Evolutionary conservation across 768 basidiomycete species (phyloP).

Genomic region (Calocybe indica): DNA sequence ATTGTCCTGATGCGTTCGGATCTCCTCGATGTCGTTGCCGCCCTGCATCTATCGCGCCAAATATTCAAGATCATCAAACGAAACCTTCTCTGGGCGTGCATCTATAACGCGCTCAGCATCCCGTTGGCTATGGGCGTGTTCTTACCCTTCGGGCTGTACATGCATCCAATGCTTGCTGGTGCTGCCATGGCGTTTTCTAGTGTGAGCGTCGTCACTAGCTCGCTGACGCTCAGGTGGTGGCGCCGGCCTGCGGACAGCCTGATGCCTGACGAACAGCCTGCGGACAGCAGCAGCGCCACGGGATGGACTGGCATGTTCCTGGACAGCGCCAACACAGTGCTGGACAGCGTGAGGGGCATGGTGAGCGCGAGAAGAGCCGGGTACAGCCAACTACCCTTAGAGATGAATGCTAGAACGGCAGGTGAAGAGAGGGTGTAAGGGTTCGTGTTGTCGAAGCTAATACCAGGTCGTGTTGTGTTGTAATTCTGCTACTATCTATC

Average conservation of each 20-base stretch:
- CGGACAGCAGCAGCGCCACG: constrained; percentile 21
- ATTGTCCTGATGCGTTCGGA: constrained; percentile 97
- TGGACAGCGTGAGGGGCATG: constrained; percentile 35
- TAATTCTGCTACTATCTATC: no score
- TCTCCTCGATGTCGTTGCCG: constrained; percentile 94
- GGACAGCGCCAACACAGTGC: constrained; percentile 35
- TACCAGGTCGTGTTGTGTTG: neutral
- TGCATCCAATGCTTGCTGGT: constrained; percentile 99
- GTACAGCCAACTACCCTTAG: constrained; percentile 70
- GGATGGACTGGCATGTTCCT: constrained; percentile 40
- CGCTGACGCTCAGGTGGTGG: constrained; percentile 85
- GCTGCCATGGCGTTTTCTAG: constrained; percentile 98
- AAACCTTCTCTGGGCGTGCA: constrained; percentile 94
- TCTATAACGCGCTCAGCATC: constrained; percentile 90
- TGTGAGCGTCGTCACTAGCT: constrained; percentile 91
- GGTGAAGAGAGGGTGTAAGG: constrained; percentile 4
- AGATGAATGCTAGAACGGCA: constrained; percentile 36
- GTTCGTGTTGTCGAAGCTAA: neutral
- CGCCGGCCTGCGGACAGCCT: constrained; percentile 61
- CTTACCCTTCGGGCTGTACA: constrained; percentile 84
- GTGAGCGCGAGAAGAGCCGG: constrained; percentile 40
- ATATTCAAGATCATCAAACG: constrained; percentile 90
- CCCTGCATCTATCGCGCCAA: constrained; percentile 80
- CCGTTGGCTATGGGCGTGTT: constrained; percentile 98
- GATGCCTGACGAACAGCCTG: constrained; percentile 49